Evolutionary conservation across 2,329 filamentous ascomycete genomes (phyloP).

Genomic region (Cephalotrichum gorgonifer): DNA sequence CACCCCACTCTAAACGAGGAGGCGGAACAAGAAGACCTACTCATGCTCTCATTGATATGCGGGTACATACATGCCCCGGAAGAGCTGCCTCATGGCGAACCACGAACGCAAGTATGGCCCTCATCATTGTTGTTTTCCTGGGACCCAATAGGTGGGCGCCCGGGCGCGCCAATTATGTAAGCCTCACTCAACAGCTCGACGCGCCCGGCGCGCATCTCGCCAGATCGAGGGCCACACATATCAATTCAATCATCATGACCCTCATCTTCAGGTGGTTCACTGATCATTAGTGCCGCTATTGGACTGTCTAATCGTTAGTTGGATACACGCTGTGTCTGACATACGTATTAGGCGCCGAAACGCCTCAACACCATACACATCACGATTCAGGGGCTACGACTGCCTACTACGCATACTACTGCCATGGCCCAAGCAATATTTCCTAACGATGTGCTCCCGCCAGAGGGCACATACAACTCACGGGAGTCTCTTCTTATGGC

Average conservation of each 20-base stretch:
- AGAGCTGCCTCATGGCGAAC: not conserved
- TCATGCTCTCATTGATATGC: too few species aligned
- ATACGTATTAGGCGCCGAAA: not conserved
- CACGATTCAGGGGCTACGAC: not conserved
- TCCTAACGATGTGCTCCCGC: constrained; percentile 7
- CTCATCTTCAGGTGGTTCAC: not conserved
- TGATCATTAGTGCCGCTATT: not conserved
- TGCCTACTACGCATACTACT: not conserved
- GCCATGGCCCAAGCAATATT: constrained; percentile 2
- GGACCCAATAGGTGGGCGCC: too few species aligned
- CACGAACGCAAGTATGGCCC: not conserved
- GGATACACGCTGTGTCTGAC: not conserved
- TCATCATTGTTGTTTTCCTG: not conserved
- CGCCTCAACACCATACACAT: too few species aligned
- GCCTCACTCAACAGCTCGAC: not conserved
- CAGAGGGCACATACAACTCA: constrained; percentile 6
- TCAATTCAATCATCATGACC: not conserved
- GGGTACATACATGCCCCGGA: not conserved
- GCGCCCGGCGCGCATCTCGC: not conserved
- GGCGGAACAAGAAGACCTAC: too few species aligned
- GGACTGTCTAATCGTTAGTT: not conserved
- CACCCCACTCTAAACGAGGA: too few species aligned
- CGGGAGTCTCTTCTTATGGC: constrained; percentile 5
- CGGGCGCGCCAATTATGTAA: not conserved
- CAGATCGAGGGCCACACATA: not conserved